Evolutionary conservation across 306 rosid species (phyloP).

Genomic region (Aeschynomene evenia): DNA sequence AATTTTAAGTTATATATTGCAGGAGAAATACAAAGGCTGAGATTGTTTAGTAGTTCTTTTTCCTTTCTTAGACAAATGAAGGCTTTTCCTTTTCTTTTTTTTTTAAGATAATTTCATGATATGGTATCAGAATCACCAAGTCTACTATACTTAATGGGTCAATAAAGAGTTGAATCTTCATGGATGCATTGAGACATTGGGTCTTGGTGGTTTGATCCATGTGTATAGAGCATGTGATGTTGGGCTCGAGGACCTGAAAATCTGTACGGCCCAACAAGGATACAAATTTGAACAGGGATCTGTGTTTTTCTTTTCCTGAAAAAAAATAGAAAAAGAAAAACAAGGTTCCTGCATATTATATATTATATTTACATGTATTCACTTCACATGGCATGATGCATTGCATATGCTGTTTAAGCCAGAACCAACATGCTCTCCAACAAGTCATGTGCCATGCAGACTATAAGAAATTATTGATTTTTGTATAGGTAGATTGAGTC

Average conservation of each 20-base stretch:
- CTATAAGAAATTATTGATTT: constrained; percentile 7
- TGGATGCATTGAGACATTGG: no score
- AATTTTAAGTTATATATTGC: not conserved
- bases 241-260: not conserved
- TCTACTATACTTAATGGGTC: not conserved
- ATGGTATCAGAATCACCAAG: no score
- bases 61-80: no score
- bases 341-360: not conserved
- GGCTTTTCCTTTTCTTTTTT: no score
- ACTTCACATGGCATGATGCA: constrained; percentile 18
- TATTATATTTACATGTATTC: no score
- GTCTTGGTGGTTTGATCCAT: no score
- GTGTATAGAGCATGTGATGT: not conserved
- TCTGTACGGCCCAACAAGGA: not conserved
- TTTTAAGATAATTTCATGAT: no score
- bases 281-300: not conserved
- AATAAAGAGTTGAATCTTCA: not conserved
- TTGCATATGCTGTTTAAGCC: constrained; percentile 25
- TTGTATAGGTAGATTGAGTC: not conserved
- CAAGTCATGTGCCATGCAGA: constrained; percentile 27
- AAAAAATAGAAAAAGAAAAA: not conserved
- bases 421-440: constrained; percentile 18
- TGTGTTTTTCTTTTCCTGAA: not conserved
- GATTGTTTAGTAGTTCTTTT: not conserved
- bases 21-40: not conserved